These are phyloP conservation scores for Trichosporon coremiiforme DNA, from an alignment of 1,284 basidiomycete genomes.

Conservation along the genomic window DNA sequence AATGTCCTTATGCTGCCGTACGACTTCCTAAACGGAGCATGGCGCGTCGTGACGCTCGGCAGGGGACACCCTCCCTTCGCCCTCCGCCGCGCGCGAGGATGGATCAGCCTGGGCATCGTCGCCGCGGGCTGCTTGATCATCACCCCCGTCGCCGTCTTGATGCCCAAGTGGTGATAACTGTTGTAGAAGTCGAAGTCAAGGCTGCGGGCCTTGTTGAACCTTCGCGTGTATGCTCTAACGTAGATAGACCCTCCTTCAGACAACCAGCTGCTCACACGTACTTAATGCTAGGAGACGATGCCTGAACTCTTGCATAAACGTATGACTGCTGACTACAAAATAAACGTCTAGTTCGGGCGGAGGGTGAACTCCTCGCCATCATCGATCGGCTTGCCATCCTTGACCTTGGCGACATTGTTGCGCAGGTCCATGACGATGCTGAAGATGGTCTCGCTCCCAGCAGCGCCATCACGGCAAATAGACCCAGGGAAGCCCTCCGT, in stretches of 20 bases:
- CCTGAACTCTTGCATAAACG: neutral
- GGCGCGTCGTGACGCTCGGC: conserved; percentile 16
- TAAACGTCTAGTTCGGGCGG: conserved; percentile 17
- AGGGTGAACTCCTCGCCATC: conserved; percentile 21
- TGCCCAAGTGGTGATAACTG: conserved; percentile 24
- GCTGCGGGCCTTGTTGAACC: neutral
- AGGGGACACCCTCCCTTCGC: conserved; percentile 24
- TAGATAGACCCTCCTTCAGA: neutral
- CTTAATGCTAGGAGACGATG: neutral
- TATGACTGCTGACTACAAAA: neutral
- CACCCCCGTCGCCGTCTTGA: conserved; percentile 24
- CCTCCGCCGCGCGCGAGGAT: conserved; percentile 28
- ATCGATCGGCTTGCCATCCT: conserved; percentile 27
- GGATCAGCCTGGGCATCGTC: conserved; percentile 30
- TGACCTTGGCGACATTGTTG: conserved; percentile 17
- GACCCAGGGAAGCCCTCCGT: conserved; percentile 24
- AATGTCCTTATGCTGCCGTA: conserved; percentile 36
- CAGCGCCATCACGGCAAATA: conserved; percentile 27
- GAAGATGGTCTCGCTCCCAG: conserved; percentile 28
- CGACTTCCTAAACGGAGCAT: conserved; percentile 26
- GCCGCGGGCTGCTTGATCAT: conserved; percentile 26
- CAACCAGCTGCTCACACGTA: neutral
- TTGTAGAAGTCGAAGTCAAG: conserved; percentile 6
- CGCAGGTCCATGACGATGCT: conserved; percentile 31
- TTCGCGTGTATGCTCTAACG: neutral